These are phyloP conservation scores for Leucogyrophana mollusca DNA, from an alignment of 768 basidiomycete genomes.

Conservation along the genomic window DNA sequence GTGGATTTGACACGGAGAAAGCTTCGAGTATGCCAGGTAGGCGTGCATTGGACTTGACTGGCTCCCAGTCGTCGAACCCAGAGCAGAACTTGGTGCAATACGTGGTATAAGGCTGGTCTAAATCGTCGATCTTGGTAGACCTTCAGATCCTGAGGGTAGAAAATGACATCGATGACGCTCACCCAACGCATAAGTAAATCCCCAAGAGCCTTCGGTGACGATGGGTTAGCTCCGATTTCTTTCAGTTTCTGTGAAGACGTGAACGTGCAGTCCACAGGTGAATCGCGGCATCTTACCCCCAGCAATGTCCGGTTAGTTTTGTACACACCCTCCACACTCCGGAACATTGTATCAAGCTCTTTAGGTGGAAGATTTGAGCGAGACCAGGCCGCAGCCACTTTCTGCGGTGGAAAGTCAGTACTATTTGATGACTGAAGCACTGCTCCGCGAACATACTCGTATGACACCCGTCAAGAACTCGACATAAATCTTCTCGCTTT, in stretches of 20 bases:
- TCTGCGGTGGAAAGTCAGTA: constrained; percentile 45
- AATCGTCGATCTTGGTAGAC: constrained; percentile 75
- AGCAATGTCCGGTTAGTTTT: constrained; percentile 85
- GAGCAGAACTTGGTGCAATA: constrained; percentile 71
- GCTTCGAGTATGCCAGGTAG: constrained; percentile 64
- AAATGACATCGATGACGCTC: constrained; percentile 26
- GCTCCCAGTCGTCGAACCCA: constrained; percentile 84
- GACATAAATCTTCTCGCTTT: constrained; percentile 91
- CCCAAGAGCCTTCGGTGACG: constrained; percentile 90
- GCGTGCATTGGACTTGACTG: constrained; percentile 73
- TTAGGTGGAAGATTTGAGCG: constrained; percentile 90
- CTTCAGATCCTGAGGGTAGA: constrained; percentile 18
- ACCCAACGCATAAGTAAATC: constrained; percentile 99
- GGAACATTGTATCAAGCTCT: constrained; percentile 91
- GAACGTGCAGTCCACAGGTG: constrained; percentile 4
- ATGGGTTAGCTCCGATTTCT: constrained; percentile 90
- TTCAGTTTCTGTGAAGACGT: constrained; percentile 71
- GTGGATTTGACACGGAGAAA: constrained; percentile 68
- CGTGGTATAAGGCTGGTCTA: constrained; percentile 80
- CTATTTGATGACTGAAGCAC: constrained; percentile 1
- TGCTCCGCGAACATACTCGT: constrained; percentile 54
- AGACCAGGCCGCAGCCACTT: constrained; percentile 98
- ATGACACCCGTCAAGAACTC: constrained; percentile 89
- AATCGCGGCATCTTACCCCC: constrained; percentile 40
- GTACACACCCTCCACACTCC: constrained; percentile 89